phyloP scores from a whole-genome alignment of 2,329 filamentous ascomycete species.

The Penicillium sp. region DNA sequence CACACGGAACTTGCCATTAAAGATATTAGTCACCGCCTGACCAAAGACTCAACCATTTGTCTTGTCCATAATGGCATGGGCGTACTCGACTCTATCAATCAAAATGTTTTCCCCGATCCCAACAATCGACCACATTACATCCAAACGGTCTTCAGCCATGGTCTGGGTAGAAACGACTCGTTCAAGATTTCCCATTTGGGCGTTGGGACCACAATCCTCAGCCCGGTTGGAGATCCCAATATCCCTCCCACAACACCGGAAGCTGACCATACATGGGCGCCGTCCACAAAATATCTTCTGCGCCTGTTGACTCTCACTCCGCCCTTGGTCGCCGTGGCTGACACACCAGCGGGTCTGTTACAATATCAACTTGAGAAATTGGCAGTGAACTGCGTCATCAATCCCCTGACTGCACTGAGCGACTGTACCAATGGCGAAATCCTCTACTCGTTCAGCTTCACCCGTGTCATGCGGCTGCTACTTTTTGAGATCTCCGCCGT shows the following conservation, averaged over 20 bases:
- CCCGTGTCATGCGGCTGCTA: slow-evolving; percentile 67
- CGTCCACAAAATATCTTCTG: slow-evolving; percentile 60
- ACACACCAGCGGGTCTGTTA: slow-evolving; percentile 63
- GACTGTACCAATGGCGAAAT: slow-evolving; percentile 74
- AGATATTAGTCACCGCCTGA: slow-evolving; percentile 66
- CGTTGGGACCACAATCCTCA: slow-evolving; percentile 59
- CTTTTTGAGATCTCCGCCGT: slow-evolving; percentile 73
- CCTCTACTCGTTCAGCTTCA: slow-evolving; percentile 64
- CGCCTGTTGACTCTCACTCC: slow-evolving; percentile 63
- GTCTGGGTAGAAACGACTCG: slow-evolving; percentile 48
- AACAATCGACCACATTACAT: slow-evolving; percentile 71
- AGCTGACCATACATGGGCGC: slow-evolving; percentile 34
- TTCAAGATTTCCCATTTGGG: slow-evolving; percentile 60
- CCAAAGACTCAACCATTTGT: slow-evolving; percentile 67
- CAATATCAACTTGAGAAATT: slow-evolving; percentile 76
- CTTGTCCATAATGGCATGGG: slow-evolving; percentile 83
- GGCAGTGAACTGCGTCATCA: slow-evolving; percentile 72
- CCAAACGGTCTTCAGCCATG: slow-evolving; percentile 65
- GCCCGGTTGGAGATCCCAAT: slow-evolving; percentile 45
- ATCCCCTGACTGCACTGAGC: slow-evolving; percentile 76
- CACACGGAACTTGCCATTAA: slow-evolving; percentile 66
- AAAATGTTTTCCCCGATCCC: slow-evolving; percentile 67
- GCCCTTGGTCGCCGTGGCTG: slow-evolving; percentile 60
- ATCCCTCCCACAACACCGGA: slow-evolving; percentile 20
- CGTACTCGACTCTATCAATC: slow-evolving; percentile 73